Evolutionary conservation across 2,329 filamentous ascomycete genomes (phyloP), one percentile per base, ranked within the genome.

Genomic region (Verruconis gallopava): DNA sequence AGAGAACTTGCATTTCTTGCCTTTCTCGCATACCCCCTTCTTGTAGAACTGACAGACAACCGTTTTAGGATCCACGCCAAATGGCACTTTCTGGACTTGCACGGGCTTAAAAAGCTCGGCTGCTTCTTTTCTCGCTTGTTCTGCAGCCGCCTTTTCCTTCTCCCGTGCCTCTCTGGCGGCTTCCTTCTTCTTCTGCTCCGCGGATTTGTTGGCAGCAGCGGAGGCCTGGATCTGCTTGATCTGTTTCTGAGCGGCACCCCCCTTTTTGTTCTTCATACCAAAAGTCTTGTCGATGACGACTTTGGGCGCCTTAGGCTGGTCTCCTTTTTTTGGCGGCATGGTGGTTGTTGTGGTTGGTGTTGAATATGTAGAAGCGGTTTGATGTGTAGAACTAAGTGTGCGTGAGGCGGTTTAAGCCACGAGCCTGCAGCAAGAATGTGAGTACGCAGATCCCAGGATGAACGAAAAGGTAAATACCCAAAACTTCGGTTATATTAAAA

Each of bases 261-360:
- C 91, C 72, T 95, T 98, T 71, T 98, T 98, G 60, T 98, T 98
- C 69, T 98, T 98, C 91, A 98, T 96, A 54, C 91, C 91, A 72
- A 98, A 98, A 38, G 91, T 94, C 68, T 89, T 91, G 71, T 98
- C 91, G 48, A 91, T 85, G 49, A 86, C 83, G 35, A 70, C 55
- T 66, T 85, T 85, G 52, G 60, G 59, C 44, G 66, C 64, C 55
- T 58, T 58, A 43, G 66, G 64, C 55, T 57, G 55, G 49, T 63
- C 59, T 38, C 63, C 58, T 55, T 65, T 64, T 47, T 59, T 58
- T 61, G 86, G 86, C 45, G 82, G 82, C 60, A 82, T 68, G 82
- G 88, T 86, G 54, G 54, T 76, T 68, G 64, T 59, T 53, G 53
- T 48, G 45, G 42, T 30, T n/a, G n/a, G n/a, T n/a, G n/a, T n/a